Evolutionary conservation across 2,329 filamentous ascomycete genomes (phyloP).

Genomic region (Basipetospora chlamydospora): DNA sequence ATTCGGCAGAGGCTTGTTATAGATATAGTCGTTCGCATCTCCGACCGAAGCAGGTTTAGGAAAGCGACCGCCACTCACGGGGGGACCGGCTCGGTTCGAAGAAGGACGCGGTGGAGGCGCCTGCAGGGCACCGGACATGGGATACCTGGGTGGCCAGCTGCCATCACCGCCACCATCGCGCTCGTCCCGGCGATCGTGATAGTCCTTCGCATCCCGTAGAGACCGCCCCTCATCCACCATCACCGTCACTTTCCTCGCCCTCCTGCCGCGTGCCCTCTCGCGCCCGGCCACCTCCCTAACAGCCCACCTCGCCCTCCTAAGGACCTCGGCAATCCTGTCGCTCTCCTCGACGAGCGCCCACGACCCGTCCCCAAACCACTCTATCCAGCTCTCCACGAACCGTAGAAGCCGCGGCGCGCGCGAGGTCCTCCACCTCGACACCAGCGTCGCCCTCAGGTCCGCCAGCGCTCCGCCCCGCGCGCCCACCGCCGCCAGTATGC

Average conservation of each 20-base stretch:
- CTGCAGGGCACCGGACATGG: too few species aligned
- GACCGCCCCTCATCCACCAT: too few species aligned
- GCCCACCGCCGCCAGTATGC: slow-evolving; percentile 34
- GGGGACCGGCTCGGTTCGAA: too few species aligned
- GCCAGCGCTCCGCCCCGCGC: slow-evolving; percentile 24
- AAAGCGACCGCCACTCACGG: too few species aligned
- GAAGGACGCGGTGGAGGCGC: too few species aligned
- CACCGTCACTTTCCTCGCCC: neutral
- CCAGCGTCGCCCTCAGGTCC: slow-evolving; percentile 29
- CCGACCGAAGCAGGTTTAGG: too few species aligned
- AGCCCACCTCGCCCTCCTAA: neutral
- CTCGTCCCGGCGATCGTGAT: too few species aligned
- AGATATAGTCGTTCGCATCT: too few species aligned
- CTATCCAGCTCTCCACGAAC: slow-evolving; percentile 30
- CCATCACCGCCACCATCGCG: too few species aligned
- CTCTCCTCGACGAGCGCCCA: neutral
- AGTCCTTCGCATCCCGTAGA: too few species aligned
- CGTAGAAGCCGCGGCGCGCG: slow-evolving; percentile 20
- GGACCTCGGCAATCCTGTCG: neutral
- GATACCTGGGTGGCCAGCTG: too few species aligned
- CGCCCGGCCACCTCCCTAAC: slow-evolving; percentile 7
- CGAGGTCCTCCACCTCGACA: slow-evolving; percentile 18
- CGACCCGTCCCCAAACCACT: slow-evolving; percentile 12
- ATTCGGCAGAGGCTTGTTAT: too few species aligned
- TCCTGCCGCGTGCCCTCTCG: neutral